Base-by-base conservation (phyloP, 768 basidiomycete species). In the Kwoniella botswanensis region DNA sequence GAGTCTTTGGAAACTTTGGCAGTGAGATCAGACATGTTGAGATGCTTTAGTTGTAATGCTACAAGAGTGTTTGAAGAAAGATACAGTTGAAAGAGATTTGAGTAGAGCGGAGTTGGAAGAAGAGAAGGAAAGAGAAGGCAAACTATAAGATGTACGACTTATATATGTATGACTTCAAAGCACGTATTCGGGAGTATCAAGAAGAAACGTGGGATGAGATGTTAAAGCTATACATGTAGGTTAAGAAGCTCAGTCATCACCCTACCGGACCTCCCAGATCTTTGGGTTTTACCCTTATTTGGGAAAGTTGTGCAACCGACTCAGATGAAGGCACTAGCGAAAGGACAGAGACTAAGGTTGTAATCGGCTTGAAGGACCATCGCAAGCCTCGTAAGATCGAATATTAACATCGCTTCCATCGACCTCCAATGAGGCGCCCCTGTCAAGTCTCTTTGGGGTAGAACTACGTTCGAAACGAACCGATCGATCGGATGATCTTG, bases 1-100 rank as follows among this genome's bases (percentile, higher is more conserved):
- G 73, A 44, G 58, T 74, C 72, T 66, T 79, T 77, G 66, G 67
- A 50, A 29, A 82, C 79, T 62, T 74, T 79, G 70, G 81, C 83
- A 42, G 75, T 79, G 71, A 83, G 76, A 70, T 83, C 81, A 62
- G 80, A 82, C 77, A 79, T 77, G 56, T 55, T 79, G 73, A 62
- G 17, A 57, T 59, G 63, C 52, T 10, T 56, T 60, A n/a, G n/a
- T 43, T 56, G 59, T 52, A 22, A 11, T 24, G 52, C 15, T 22
- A 35, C 9, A 61, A 2, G 41, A 59, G 55, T 18, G 67, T 26
- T 18, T 46, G 24, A 57, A 50, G 22, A 29, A 54, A 43, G 29
- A 50, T 50, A 50, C 46, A 50, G 18, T 50, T 50, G 59, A 62
- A 42, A 42, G 53, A 54, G 41, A 65, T 43, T 46, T 43, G 59